Percentiles rank a stretch among this genome's conserved stretches.
These are phyloP conservation scores for Aureobasidium subglaciale DNA, from an alignment of 2,329 filamentous ascomycete genomes.

Conservation along the genomic window DNA sequence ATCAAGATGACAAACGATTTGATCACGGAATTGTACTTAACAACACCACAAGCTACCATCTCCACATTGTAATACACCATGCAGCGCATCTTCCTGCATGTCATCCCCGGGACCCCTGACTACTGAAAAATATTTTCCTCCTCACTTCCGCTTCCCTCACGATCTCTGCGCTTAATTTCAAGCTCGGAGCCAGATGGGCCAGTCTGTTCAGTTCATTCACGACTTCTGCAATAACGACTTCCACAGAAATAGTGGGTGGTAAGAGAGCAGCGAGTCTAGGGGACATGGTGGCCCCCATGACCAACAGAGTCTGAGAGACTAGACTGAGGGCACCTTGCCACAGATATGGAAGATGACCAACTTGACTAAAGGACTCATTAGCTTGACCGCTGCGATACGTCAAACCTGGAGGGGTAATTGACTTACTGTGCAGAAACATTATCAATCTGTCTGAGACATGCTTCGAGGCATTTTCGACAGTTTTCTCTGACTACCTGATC, in stretches of 20 bases:
- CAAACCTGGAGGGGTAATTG: constrained; percentile 2
- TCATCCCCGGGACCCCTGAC: neutral
- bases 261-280: constrained; percentile 63
- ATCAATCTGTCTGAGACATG: constrained; percentile 71
- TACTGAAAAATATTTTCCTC: constrained; percentile 13
- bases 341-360: constrained; percentile 76
- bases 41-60: too few species aligned
- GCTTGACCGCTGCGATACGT: neutral
- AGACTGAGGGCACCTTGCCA: constrained; percentile 81
- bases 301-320: constrained; percentile 70
- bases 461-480: constrained; percentile 75
- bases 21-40: too few species aligned
- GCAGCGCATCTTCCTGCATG: neutral
- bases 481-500: constrained; percentile 69
- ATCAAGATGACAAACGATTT: too few species aligned
- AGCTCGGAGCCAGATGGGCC: constrained; percentile 66
- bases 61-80: too few species aligned
- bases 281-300: constrained; percentile 81
- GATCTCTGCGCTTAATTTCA: constrained; percentile 70
- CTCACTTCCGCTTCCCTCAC: constrained; percentile 69
- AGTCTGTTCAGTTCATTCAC: constrained; percentile 69
- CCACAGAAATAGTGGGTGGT: constrained; percentile 50
- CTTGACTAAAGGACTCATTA: constrained; percentile 49
- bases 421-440: constrained; percentile 69
- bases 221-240: constrained; percentile 71